Evolutionary conservation across 2,329 filamentous ascomycete species (phyloP), one percentile per base, ranked within the genome.

Genomic region (Beauveria sp.): DNA sequence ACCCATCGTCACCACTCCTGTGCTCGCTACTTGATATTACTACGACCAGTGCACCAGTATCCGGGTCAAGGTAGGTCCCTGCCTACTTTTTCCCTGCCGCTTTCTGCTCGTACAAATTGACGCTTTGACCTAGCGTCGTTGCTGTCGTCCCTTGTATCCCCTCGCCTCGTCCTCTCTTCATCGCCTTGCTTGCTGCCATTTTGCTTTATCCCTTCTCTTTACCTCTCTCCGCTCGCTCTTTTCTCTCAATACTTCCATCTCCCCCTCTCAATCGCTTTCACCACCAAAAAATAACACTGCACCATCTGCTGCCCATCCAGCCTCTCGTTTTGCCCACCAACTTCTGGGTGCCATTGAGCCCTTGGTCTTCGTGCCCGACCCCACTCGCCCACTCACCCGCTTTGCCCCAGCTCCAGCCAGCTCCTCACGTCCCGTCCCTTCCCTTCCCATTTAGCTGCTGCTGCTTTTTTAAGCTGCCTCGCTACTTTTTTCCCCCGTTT

Each of bases 361-460:
- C 34, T 22, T 16, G 20, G 42, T 49, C 57, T 60, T 60, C 28
- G 22, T 60, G 57, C 57, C 61, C 61, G 54, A 58, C 61, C 42
- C 61, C 54, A 58, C 55, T 62, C 60, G 40, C 28, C 54, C 52
- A 59, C 53, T 38, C 31, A 46, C 53, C 61, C 53, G 54, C 54
- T 57, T 28, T 58, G 55, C 53, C 61, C 54, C 51, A 61, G 60
- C 60, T 55, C 20, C 34, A 38, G 34, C 34, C 34, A 38, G 34
- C 22, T 22, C 42, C 52, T n/a, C 60, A 61, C 57, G 57, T 51
- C 57, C 57, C 57, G 57, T 60, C 57, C 48, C 57, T 55, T 54
- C 57, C 31, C 48, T 51, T 43, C 24, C 26, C 22, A 40, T 59
- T 50, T 59, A 57, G 40, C 42, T 48, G 26, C 54, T 38, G 34